Evolutionary conservation across 108 stramenopile species (phyloP).

Genomic region (Parmales sp.): DNA sequence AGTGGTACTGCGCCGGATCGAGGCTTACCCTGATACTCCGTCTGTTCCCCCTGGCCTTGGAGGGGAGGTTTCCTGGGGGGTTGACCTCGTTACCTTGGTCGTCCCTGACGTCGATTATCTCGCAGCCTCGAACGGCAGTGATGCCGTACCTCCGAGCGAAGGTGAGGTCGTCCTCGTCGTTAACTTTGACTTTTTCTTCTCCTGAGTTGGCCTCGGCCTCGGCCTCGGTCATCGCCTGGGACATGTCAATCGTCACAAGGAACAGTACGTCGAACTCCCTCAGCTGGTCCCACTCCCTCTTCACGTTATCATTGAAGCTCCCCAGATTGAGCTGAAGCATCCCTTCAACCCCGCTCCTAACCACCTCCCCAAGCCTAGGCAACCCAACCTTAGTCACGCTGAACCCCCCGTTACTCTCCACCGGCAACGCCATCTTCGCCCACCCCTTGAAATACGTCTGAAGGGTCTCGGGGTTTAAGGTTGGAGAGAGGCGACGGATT

Average conservation of each 20-base stretch:
- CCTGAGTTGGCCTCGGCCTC: not conserved
- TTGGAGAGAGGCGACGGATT: too few species aligned
- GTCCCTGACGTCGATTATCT: constrained; percentile 71
- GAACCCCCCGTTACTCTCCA: too few species aligned
- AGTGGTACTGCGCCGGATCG: constrained; percentile 73
- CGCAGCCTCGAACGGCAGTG: constrained; percentile 60
- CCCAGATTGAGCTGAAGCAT: constrained; percentile 69
- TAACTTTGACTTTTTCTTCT: not conserved
- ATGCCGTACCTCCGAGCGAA: constrained; percentile 66
- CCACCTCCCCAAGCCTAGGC: constrained; percentile 67
- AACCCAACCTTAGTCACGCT: constrained; percentile 60
- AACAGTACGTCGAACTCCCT: constrained; percentile 86
- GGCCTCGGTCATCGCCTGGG: too few species aligned
- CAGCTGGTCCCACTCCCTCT: constrained; percentile 82
- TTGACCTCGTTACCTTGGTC: constrained; percentile 73
- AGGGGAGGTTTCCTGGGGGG: constrained; percentile 31
- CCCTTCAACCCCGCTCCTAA: constrained; percentile 61
- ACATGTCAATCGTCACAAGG: constrained; percentile 31
- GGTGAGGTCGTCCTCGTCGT: constrained; percentile 52
- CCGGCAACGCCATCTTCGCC: constrained; percentile 38
- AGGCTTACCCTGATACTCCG: constrained; percentile 63
- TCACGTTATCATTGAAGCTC: constrained; percentile 57
- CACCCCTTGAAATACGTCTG: constrained; percentile 34
- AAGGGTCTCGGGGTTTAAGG: too few species aligned
- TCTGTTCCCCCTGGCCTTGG: constrained; percentile 36